These are phyloP conservation scores for Saccharomyces hybrid DNA, from an alignment of 1,139 yeast genomes.

Conservation along the genomic window DNA sequence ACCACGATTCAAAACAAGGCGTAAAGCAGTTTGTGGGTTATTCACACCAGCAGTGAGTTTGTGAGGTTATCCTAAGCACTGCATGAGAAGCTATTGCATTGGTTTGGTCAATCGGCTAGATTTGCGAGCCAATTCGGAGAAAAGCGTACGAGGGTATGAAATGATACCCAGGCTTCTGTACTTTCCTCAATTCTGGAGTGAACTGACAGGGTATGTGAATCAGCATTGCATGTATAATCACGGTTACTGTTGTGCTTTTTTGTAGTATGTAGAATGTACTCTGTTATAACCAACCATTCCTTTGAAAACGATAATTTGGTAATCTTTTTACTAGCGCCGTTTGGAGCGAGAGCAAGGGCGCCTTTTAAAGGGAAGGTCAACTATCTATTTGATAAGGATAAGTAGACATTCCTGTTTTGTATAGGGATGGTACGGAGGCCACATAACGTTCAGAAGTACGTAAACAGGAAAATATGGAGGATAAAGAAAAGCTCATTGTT, in stretches of 20 bases:
- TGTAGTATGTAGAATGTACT: background rate
- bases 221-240: too few species aligned
- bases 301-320: background rate
- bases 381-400: background rate
- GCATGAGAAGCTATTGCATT: background rate
- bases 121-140: too few species aligned
- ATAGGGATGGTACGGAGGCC: background rate
- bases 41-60: too few species aligned
- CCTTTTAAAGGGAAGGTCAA: background rate
- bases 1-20: background rate
- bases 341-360: background rate
- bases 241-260: background rate
- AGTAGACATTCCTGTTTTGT: background rate
- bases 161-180: too few species aligned
- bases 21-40: too few species aligned
- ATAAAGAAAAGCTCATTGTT: background rate
- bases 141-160: too few species aligned
- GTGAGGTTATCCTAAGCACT: background rate
- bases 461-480: background rate
- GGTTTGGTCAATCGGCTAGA: background rate
- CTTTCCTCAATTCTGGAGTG: too few species aligned
- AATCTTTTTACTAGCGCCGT: background rate
- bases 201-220: too few species aligned
- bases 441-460: too few species aligned
- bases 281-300: background rate